A percentile compares a stretch with the other conserved stretches of the same genome.
Evolutionary conservation across 768 basidiomycete species (phyloP).

Genomic region (Leccinellum rugosiceps): DNA sequence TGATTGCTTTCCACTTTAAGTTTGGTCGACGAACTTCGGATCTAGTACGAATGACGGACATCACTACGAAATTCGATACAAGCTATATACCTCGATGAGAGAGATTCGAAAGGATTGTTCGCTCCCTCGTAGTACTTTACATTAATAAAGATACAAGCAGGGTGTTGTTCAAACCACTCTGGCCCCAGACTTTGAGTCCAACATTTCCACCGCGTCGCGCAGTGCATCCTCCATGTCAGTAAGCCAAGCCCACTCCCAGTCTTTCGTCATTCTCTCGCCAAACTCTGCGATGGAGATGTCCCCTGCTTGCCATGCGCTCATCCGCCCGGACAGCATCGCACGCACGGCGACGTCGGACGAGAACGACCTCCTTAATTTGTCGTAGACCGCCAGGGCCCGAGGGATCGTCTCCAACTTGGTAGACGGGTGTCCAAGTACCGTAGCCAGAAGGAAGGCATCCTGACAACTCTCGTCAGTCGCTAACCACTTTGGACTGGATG

Average conservation of each 20-base stretch:
- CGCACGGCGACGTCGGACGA: slow-evolving; percentile 34
- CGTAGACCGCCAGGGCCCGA: slow-evolving; percentile 45
- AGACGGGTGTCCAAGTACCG: slow-evolving; percentile 42
- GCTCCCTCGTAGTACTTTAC: not conserved
- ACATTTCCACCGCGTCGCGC: slow-evolving; percentile 15
- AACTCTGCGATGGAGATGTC: slow-evolving; percentile 36
- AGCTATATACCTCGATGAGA: not conserved
- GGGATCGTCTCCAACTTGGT: slow-evolving; percentile 35
- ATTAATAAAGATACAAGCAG: not conserved
- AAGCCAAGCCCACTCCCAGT: slow-evolving; percentile 54
- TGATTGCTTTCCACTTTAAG: not conserved
- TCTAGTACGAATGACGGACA: not conserved
- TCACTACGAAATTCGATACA: too few relatives aligned
- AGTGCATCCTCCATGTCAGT: slow-evolving; percentile 20
- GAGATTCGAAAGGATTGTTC: not conserved
- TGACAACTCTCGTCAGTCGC: slow-evolving; percentile 7
- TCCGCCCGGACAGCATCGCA: slow-evolving; percentile 19
- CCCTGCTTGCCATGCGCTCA: slow-evolving; percentile 13
- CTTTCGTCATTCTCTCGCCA: slow-evolving; percentile 40
- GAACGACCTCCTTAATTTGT: slow-evolving; percentile 48
- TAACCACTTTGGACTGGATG: not conserved
- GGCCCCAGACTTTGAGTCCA: slow-evolving; percentile 5
- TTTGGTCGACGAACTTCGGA: not conserved
- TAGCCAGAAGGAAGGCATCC: slow-evolving; percentile 38
- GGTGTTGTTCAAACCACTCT: not conserved